These are phyloP conservation scores for Nakazawaea populi DNA, from an alignment of 805 yeast genomes.

Conservation along the genomic window DNA sequence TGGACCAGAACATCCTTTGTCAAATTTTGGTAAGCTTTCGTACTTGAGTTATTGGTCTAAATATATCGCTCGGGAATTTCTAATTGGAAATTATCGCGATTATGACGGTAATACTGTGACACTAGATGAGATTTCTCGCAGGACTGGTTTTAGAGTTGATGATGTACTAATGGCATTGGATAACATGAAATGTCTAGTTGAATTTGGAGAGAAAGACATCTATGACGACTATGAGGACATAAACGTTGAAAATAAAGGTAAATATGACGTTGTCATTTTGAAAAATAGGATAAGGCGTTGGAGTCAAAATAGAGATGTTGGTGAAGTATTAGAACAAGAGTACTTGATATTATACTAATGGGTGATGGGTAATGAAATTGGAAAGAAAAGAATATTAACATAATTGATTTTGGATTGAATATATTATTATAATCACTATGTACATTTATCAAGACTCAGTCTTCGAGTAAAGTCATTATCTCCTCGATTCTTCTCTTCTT, in stretches of 20 bases:
- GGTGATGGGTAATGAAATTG: not conserved
- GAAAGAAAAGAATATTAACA: conserved; percentile 5
- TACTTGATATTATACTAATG: conserved; percentile 21
- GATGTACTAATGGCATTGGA: conserved; percentile 58
- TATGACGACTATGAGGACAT: conserved; percentile 22
- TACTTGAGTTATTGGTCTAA: conserved; percentile 76
- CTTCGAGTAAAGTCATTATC: conserved; percentile 60
- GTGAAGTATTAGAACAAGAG: conserved; percentile 13
- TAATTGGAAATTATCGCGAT: conserved; percentile 32
- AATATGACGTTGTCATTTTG: conserved; percentile 18
- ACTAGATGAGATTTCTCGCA: conserved; percentile 42
- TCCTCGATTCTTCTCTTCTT: conserved; percentile 67
- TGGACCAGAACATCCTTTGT: conserved; percentile 90
- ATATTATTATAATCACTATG: too few species aligned
- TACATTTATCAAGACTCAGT: conserved; percentile 7
- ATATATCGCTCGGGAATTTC: conserved; percentile 36
- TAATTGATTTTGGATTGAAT: conserved; percentile 9
- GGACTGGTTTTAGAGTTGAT: conserved; percentile 58
- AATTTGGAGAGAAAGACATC: conserved; percentile 18
- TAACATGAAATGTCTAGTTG: conserved; percentile 40
- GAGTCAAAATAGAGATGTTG: conserved; percentile 18
- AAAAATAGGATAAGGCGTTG: conserved; percentile 21
- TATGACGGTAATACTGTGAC: conserved; percentile 24
- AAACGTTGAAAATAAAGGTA: conserved; percentile 11
- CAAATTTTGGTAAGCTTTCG: conserved; percentile 71